Base-by-base conservation (phyloP, 176 grass and related monocot genomes). In the Eleusine coracana region DNA sequence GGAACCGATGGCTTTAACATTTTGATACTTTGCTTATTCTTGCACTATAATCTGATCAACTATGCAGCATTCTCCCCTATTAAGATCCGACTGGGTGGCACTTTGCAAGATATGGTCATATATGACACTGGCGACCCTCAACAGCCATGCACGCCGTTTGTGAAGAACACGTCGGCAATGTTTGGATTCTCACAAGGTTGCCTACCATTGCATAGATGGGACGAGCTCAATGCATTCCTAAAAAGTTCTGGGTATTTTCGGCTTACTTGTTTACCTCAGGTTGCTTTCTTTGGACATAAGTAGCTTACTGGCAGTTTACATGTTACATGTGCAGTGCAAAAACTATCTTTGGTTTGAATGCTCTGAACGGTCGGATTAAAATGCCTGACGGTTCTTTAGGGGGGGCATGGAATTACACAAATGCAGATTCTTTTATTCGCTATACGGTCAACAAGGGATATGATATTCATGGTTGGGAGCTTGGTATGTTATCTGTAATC, bases 141-240 rank as follows among this genome's bases (percentile, higher is more conserved):
- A 0, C 89, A 86, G 17, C 72, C 84, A 20, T 99, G 96, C 71
- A 77, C 70, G 2, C 85, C 87, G 0, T 99, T 99, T 69, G 28
- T 76, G 20, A 93, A 92, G 84, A 94, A 93, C 82, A 10, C 66
- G 0, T 96, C 96, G 4, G 87, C 78, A 4, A 88, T 99, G 87
- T 96, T 99, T 64, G 91, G 96, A 41, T 99, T 99, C 66, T 82
- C 76, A 0, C 56, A 88, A 49, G 96, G 96, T 15, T 99, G 96
- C 85, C 77, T 99, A 48, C 89, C 91, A 0, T 64, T 96, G 93
- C 38, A 77, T 62, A 96, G 96, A 93, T 99, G 96, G 93, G 96
- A 99, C 31, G 93, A 92, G 62, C 96, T 99, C 37, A 99, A 94
- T 41, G 62, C 62, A 2, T 96, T 99, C 87, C 96, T 99, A 83